phyloP scores from a whole-genome alignment of 2,329 filamentous ascomycete species.

The Aspergillus piperis region DNA sequence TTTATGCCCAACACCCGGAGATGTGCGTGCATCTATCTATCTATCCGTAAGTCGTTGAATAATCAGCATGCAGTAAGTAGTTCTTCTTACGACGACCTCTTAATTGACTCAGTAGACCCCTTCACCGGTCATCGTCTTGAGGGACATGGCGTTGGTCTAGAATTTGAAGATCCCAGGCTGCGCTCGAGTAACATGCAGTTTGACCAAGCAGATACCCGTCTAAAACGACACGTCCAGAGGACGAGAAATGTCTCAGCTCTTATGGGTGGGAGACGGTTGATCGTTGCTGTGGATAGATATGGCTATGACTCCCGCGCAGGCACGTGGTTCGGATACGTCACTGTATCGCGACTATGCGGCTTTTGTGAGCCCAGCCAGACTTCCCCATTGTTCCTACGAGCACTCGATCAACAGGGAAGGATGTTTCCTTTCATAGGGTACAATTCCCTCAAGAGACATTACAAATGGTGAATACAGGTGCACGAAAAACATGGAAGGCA shows the following conservation, averaged over 20 bases:
- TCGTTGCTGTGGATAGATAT: not conserved
- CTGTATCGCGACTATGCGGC: not conserved
- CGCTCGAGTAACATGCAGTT: not conserved
- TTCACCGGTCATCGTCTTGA: not conserved
- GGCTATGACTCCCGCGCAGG: not conserved
- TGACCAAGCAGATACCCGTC: not conserved
- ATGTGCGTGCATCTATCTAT: slow-evolving; percentile 1
- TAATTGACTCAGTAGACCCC: not conserved
- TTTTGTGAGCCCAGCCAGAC: not conserved
- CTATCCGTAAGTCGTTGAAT: not conserved
- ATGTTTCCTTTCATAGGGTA: not conserved
- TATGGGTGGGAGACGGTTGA: not conserved
- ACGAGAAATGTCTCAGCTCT: not conserved
- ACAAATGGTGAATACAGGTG: not conserved
- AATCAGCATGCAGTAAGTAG: not conserved
- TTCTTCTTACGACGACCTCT: not conserved
- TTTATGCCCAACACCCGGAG: slow-evolving; percentile 19
- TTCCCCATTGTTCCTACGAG: not conserved
- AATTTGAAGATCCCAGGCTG: not conserved
- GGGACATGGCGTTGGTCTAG: not conserved
- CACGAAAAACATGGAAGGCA: not conserved
- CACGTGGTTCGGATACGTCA: slow-evolving; percentile 1
- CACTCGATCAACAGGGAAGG: not conserved
- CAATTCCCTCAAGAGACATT: not conserved
- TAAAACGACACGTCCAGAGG: not conserved